These are phyloP conservation scores for Falciphora oryzae DNA, from an alignment of 2,329 filamentous ascomycete species.

Conservation along the genomic window DNA sequence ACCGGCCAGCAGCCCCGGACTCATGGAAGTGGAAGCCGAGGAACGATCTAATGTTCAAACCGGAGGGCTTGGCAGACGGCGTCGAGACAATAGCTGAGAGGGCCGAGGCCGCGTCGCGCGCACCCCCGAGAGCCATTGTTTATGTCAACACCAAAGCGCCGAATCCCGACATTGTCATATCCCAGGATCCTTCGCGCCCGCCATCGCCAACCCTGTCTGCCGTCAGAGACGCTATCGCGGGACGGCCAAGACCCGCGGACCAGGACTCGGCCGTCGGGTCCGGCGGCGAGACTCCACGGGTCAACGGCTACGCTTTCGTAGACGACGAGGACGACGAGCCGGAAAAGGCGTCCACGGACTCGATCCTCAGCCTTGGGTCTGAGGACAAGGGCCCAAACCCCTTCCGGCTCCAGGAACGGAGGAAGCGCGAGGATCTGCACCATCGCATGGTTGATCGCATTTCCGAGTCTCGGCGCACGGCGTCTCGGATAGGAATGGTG, in stretches of 20 bases:
- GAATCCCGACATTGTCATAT: conserved; percentile 29
- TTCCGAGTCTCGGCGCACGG: conserved; percentile 62
- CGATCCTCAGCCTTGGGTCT: conserved; percentile 49
- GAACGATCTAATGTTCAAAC: conserved; percentile 83
- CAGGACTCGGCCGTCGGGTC: conserved; percentile 50
- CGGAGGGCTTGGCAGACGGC: conserved; percentile 57
- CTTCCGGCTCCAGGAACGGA: conserved; percentile 71
- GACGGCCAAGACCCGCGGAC: conserved; percentile 56
- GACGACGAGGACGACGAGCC: conserved; percentile 65
- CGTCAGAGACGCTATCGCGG: conserved; percentile 76
- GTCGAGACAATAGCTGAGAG: conserved; percentile 59
- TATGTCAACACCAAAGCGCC: conserved; percentile 82
- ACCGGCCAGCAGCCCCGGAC: conserved; percentile 71
- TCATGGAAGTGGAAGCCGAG: conserved; percentile 68
- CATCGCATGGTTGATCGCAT: conserved; percentile 82
- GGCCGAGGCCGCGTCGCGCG: conserved; percentile 64
- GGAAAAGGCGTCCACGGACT: conserved; percentile 27
- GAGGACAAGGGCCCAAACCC: conserved; percentile 65
- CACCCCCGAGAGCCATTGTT: conserved; percentile 69
- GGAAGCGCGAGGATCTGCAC: conserved; percentile 74
- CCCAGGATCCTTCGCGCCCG: conserved; percentile 41
- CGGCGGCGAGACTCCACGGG: conserved; percentile 72
- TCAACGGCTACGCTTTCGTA: conserved; percentile 93
- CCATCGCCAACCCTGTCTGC: conserved; percentile 80
- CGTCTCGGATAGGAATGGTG: conserved; percentile 52